Base-by-base conservation (phyloP, 768 basidiomycete genomes). In the Amyloporia xantha region DNA sequence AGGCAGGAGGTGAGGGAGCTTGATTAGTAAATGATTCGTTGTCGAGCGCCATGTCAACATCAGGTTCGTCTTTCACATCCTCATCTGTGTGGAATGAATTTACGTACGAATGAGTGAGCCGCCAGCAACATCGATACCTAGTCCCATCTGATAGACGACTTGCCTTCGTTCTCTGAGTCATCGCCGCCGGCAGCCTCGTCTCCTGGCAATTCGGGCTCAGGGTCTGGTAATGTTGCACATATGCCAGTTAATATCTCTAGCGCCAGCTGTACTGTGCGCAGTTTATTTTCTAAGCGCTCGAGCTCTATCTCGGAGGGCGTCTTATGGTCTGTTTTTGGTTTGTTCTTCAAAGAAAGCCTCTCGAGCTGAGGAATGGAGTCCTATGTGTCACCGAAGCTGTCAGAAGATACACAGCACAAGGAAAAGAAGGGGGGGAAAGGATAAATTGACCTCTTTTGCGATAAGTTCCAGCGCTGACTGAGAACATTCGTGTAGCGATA, bases 211-310 rank as follows among this genome's bases (percentile, higher is more conserved):
- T 35, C 19, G 25, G 48, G 20, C 47, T 82, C 80, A 15, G 85
- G 80, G 57, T 91, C 90, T 4, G 90, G 90, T 35, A 96, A 68
- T 5, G 83, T 89, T 17, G 92, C 92, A 62, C 90, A 96, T n/a
- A 78, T 71, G 25, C 86, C 86, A 0, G 91, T 94, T 53, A 96
- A 65, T 42, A 96, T 81, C 67, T 97, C 93, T 23, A 96, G 71
- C n/a, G 86, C 81, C 26, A 93, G 74, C 54, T 87, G 85, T 10
- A 90, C 74, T 1, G 86, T 86, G 56, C 83, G 75, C 45, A 96
- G 64, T 47, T 69, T 77, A 13, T 71, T 69, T 66, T 97, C 93
- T 12, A 92, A 69, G 24, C 69, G 69, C 52, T 89, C 86, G 2
- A 96, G 74, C 57, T 86, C 81, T 10, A 79, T 48, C 60, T 93